phyloP scores from a whole-genome alignment of 352 stramenopile genomes.

The Saprolegnia diclina region DNA sequence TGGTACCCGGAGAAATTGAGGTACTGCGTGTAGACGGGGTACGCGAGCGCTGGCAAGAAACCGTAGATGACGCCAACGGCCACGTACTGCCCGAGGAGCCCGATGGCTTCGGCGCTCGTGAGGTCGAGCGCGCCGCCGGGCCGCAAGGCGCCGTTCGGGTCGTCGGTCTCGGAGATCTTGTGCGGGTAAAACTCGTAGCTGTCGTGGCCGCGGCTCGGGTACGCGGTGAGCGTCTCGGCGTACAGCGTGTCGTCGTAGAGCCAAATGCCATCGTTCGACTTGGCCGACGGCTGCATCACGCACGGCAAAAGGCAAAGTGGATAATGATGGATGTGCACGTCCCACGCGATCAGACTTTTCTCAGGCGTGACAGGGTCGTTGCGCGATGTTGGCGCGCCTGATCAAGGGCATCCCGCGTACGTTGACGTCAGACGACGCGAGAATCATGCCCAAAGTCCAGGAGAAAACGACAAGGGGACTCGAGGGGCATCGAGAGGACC shows the following conservation, averaged over 20 bases:
- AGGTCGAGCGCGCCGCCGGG: conserved; percentile 45
- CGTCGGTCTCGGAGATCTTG: conserved; percentile 2
- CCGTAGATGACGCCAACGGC: conserved; percentile 48
- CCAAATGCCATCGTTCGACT: conserved; percentile 6
- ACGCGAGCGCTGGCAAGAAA: conserved; percentile 42
- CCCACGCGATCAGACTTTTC: too few relatives aligned
- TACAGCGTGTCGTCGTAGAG: conserved; percentile 5
- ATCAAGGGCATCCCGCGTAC: too few relatives aligned
- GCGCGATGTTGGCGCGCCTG: too few relatives aligned
- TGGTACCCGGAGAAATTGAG: conserved; percentile 56
- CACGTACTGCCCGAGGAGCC: conserved; percentile 46
- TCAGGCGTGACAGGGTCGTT: too few relatives aligned
- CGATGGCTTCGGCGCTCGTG: conserved; percentile 35
- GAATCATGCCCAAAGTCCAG: too few relatives aligned
- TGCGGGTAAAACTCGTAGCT: conserved; percentile 2
- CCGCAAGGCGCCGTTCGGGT: conserved; percentile 34
- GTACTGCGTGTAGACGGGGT: conserved; percentile 52
- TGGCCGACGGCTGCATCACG: background rate
- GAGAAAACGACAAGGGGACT: too few relatives aligned
- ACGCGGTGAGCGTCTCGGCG: background rate
- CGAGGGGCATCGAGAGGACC: too few relatives aligned
- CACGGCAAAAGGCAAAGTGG: background rate
- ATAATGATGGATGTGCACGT: too few relatives aligned
- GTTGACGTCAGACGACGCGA: too few relatives aligned
- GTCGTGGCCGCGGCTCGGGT: background rate